These are phyloP conservation scores for Phyllosticta citribraziliensis DNA, from an alignment of 2,329 filamentous ascomycete species.

Conservation along the genomic window DNA sequence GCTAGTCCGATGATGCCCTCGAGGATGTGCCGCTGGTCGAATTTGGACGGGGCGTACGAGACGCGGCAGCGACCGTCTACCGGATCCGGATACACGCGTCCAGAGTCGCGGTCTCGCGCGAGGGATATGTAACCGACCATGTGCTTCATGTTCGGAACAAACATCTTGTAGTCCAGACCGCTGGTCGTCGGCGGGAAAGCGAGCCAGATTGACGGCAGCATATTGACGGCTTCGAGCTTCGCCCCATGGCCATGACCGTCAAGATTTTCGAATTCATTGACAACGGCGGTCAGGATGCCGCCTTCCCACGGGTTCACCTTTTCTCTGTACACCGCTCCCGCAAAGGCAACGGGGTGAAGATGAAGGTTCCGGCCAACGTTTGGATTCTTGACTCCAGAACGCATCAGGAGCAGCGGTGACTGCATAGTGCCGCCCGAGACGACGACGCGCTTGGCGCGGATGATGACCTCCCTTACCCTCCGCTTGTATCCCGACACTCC, in stretches of 20 bases:
- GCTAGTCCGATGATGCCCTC: conserved; percentile 62
- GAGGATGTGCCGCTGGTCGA: conserved; percentile 62
- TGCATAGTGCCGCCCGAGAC: conserved; percentile 68
- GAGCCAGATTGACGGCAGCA: conserved; percentile 60
- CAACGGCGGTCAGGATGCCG: conserved; percentile 68
- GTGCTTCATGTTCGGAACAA: conserved; percentile 56
- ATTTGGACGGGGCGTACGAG: conserved; percentile 46
- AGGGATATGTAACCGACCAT: conserved; percentile 65
- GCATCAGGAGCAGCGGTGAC: conserved; percentile 64
- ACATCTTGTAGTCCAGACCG: conserved; percentile 63
- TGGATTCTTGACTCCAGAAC: conserved; percentile 70
- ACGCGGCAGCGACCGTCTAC: conserved; percentile 52
- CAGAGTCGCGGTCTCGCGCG: conserved; percentile 64
- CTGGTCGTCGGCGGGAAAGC: conserved; percentile 56
- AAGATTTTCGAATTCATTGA: conserved; percentile 68
- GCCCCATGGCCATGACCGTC: conserved; percentile 71
- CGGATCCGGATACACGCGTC: conserved; percentile 64
- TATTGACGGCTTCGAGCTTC: conserved; percentile 68
- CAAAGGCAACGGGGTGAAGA: conserved; percentile 59
- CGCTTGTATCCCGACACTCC: conserved; percentile 45
- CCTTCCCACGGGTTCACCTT: conserved; percentile 57
- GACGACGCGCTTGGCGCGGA: conserved; percentile 73
- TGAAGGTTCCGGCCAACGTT: conserved; percentile 77
- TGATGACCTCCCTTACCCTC: conserved; percentile 50
- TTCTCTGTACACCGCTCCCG: conserved; percentile 56